phyloP scores from a whole-genome alignment of 495 filamentous ascomycete species.

The Penicillium mononematosum region DNA sequence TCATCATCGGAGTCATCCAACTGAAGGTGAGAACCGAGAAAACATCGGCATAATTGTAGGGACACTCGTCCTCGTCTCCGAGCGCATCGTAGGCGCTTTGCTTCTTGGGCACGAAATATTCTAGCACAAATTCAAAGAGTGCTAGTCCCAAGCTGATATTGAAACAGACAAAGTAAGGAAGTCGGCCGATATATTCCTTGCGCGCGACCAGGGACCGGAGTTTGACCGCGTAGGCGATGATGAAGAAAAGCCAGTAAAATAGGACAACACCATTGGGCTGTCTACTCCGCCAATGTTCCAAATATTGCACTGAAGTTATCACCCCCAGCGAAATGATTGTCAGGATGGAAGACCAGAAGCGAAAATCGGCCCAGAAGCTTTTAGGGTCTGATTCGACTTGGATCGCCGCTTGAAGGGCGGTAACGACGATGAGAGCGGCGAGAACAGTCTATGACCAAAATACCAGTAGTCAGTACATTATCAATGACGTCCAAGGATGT shows the following conservation, averaged over 20 bases:
- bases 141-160: conserved; percentile 72
- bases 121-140: conserved; percentile 71
- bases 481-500: not conserved
- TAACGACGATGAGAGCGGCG: conserved; percentile 62
- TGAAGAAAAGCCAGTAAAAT: conserved; percentile 93
- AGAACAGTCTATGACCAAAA: conserved; percentile 60
- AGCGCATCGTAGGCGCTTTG: conserved; percentile 78
- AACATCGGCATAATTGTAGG: conserved; percentile 88
- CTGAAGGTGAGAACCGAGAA: conserved; percentile 94
- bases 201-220: conserved; percentile 83
- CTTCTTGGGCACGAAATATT: conserved; percentile 91
- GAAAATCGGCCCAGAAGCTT: conserved; percentile 78
- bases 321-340: conserved; percentile 76
- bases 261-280: conserved; percentile 91
- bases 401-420: conserved; percentile 69
- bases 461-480: conserved; percentile 29
- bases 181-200: conserved; percentile 58
- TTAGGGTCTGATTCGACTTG: conserved; percentile 70
- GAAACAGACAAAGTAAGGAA: conserved; percentile 78
- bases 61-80: conserved; percentile 89
- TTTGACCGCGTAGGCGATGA: conserved; percentile 80
- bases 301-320: conserved; percentile 84
- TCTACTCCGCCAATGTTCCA: conserved; percentile 84
- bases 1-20: conserved; percentile 99
- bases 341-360: conserved; percentile 82